Base-by-base conservation (phyloP, 371 early-diverging fungal genomes). In the Apophysomyces sp. region DNA sequence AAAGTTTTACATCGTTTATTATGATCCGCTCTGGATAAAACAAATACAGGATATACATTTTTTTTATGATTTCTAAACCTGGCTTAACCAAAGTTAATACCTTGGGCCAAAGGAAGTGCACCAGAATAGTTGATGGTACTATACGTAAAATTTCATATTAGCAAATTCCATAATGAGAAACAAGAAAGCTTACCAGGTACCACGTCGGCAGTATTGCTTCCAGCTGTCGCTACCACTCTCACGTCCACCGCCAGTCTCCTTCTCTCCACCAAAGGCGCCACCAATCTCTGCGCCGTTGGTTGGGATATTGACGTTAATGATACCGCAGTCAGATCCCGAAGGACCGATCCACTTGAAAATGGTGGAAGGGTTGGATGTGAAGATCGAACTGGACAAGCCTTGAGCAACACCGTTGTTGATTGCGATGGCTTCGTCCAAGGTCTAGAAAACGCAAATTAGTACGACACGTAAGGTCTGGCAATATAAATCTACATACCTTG, bases 211-310 rank as follows among this genome's bases (percentile, higher is more conserved):
- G 77, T 95, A 95, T 80, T 97, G 97, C 81, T 97, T 95, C 98
- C 98, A 97, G 55, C 93, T 78, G 73, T 95, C 95, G 55, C 90
- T 89, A 34, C 98, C 98, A 63, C 92, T 89, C 76, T 98, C 96
- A 64, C 96, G 92, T 34, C 98, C 98, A 51, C 98, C 95, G 55
- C 98, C 98, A 34, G 97, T 98, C 70, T 96, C 98, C 84, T 98
- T 94, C 75, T 98, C 95, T 57, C 97, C 98, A 52, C 98, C 98
- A 77, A 98, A 97, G 7, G 98, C 98, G 55, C 98, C 97, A 32
- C 98, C 98, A 73, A 98, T 96, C 77, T 98, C 98, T 9, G 98
- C 98, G 36, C 98, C 98, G 73, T 94, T 96, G 49, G 98, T 97
- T 39, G 98, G 98, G 62, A 97, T 91, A 83, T 98, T 98, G 53